Evolutionary conservation across 805 yeast genomes (phyloP).

Genomic region (Cyberlindnera subsufficiens): DNA sequence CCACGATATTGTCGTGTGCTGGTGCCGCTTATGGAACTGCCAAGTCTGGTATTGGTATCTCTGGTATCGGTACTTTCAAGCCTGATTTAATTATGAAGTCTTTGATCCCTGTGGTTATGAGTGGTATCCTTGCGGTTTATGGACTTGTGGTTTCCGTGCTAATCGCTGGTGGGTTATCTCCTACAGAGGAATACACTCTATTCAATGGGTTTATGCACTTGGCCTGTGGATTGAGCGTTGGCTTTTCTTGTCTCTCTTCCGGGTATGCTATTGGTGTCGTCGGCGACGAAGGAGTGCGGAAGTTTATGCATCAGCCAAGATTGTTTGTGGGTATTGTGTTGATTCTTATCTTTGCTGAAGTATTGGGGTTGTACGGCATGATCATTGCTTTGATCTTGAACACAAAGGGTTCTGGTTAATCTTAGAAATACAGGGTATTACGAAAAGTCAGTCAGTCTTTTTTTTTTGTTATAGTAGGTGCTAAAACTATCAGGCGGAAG

Average conservation of each 20-base stretch:
- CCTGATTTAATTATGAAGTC: conserved; percentile 97
- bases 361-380: conserved; percentile 88
- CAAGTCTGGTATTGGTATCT: conserved; percentile 94
- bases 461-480: conserved; percentile 1
- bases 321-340: conserved; percentile 86
- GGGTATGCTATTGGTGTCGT: conserved; percentile 96
- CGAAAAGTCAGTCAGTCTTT: background rate
- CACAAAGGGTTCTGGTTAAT: conserved; percentile 72
- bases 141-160: conserved; percentile 95
- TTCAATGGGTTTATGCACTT: conserved; percentile 98
- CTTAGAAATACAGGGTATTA: background rate
- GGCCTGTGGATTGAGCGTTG: conserved; percentile 93
- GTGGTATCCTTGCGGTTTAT: conserved; percentile 94
- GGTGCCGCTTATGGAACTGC: conserved; percentile 99
- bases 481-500: conserved; percentile 19
- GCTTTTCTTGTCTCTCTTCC: conserved; percentile 92
- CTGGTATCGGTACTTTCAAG: conserved; percentile 96
- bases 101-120: conserved; percentile 94
- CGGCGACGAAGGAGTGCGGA: conserved; percentile 90
- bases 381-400: conserved; percentile 89
- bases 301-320: conserved; percentile 81
- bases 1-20: conserved; percentile 86
- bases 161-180: conserved; percentile 86
- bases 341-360: conserved; percentile 88
- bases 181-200: conserved; percentile 71